A percentile compares a stretch with the other conserved stretches of the same genome.
These are phyloP conservation scores for Elsinoe fawcettii DNA, from an alignment of 2,329 filamentous ascomycete genomes.

Conservation along the genomic window DNA sequence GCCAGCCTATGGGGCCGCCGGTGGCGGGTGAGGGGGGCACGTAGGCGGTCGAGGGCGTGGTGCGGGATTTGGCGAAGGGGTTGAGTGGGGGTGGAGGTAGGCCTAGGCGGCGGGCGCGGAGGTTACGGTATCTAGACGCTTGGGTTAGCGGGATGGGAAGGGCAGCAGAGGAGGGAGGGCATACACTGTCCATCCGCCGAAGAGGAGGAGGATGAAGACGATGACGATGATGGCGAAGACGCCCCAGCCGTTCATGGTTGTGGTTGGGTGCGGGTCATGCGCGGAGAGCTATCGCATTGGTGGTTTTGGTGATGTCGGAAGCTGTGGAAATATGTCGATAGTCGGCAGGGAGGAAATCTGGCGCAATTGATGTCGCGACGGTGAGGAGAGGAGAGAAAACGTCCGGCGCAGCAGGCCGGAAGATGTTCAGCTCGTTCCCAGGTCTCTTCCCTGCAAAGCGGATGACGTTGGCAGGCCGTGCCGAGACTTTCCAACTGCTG, in stretches of 20 bases:
- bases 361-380: background rate
- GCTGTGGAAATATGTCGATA: background rate
- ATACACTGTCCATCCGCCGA: constrained; percentile 56
- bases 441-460: background rate
- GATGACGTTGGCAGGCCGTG: constrained; percentile 4
- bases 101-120: constrained; percentile 65
- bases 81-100: constrained; percentile 65
- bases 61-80: constrained; percentile 50
- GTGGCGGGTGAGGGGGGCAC: constrained; percentile 48
- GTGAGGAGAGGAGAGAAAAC: background rate
- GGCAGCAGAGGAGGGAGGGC: constrained; percentile 17
- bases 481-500: background rate
- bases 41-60: constrained; percentile 25
- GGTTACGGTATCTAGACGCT: constrained; percentile 51
- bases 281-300: constrained; percentile 5
- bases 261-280: constrained; percentile 12
- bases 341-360: background rate
- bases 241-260: constrained; percentile 37
- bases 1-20: constrained; percentile 63
- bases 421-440: background rate
- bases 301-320: background rate
- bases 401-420: background rate
- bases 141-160: background rate
- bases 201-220: constrained; percentile 52
- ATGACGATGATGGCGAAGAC: constrained; percentile 63